These are phyloP conservation scores for Torulaspora delbrueckii DNA, from an alignment of 805 yeast species.

Conservation along the genomic window DNA sequence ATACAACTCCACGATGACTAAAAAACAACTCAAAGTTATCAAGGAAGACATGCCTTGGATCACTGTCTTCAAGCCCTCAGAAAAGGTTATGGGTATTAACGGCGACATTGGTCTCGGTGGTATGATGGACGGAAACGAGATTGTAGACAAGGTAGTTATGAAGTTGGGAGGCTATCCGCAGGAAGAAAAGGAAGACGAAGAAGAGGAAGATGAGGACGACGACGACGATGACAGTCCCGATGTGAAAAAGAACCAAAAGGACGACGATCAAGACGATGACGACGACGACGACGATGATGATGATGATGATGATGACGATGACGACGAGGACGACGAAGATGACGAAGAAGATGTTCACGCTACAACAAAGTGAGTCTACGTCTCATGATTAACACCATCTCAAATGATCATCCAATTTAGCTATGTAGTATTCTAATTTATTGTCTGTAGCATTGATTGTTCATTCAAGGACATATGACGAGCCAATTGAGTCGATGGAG, in stretches of 20 bases:
- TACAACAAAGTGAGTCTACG: background rate
- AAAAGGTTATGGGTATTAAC: constrained; percentile 84
- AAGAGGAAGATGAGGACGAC: constrained; percentile 42
- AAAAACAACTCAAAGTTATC: constrained; percentile 69
- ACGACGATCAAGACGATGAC: constrained; percentile 41
- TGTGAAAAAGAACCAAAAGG: constrained; percentile 41
- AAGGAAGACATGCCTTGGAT: constrained; percentile 94
- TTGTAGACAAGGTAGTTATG: constrained; percentile 77
- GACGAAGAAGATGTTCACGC: constrained; percentile 13
- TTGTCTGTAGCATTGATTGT: background rate
- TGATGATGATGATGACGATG: constrained; percentile 43
- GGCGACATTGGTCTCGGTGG: constrained; percentile 99
- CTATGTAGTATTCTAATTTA: constrained; percentile 2
- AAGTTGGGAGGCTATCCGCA: constrained; percentile 62
- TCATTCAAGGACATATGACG: background rate
- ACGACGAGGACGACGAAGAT: constrained; percentile 40
- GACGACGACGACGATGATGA: constrained; percentile 44
- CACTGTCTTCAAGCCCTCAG: constrained; percentile 89
- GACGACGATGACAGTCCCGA: constrained; percentile 31
- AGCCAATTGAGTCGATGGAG: no score
- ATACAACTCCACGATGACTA: constrained; percentile 83
- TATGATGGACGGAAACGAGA: constrained; percentile 96
- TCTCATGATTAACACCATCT: background rate
- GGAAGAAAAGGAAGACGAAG: constrained; percentile 47
- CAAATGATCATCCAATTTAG: background rate